Conservation (phyloP, 2,329 filamentous ascomycete genomes). For the Alternaria sp. region DNA sequence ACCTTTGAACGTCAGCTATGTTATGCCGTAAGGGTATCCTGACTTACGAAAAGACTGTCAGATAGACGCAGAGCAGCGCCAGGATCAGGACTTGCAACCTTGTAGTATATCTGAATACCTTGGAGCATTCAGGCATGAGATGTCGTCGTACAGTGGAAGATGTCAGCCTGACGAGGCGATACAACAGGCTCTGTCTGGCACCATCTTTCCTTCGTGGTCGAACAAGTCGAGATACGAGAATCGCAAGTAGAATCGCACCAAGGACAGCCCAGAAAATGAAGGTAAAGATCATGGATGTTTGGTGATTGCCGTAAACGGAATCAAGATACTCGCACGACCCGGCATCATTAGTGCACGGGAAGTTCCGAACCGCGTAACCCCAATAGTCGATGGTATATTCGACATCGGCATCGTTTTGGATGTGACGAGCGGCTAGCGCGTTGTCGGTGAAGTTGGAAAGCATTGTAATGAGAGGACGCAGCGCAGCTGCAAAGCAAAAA, state of each 20-base stretch:
- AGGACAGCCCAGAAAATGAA: conserved; percentile 9
- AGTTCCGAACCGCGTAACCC: conserved; percentile 9
- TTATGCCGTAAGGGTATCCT: background rate
- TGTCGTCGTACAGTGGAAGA: background rate
- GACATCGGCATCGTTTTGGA: conserved; percentile 5
- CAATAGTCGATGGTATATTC: conserved; percentile 11
- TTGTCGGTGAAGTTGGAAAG: conserved; percentile 3
- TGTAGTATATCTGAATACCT: conserved; percentile 2
- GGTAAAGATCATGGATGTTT: conserved; percentile 11
- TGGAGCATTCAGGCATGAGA: conserved; percentile 5
- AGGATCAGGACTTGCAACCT: conserved; percentile 8
- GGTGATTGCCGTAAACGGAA: conserved; percentile 5
- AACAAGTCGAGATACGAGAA: conserved; percentile 2
- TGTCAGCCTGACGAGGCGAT: conserved; percentile 2
- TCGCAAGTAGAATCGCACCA: conserved; percentile 1
- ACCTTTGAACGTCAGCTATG: background rate
- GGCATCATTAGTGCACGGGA: conserved; percentile 8
- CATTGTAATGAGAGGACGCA: conserved; percentile 7
- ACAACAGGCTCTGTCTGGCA: conserved; percentile 3
- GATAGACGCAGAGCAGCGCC: conserved; percentile 6
- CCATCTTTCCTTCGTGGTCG: conserved; percentile 1
- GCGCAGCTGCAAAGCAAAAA: conserved; percentile 7
- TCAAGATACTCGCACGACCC: conserved; percentile 10
- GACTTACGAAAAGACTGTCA: conserved; percentile 6
- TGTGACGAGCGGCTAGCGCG: conserved; percentile 10